These are phyloP conservation scores for Ophiobolus disseminans DNA, from an alignment of 2,329 filamentous ascomycete species.

Conservation along the genomic window DNA sequence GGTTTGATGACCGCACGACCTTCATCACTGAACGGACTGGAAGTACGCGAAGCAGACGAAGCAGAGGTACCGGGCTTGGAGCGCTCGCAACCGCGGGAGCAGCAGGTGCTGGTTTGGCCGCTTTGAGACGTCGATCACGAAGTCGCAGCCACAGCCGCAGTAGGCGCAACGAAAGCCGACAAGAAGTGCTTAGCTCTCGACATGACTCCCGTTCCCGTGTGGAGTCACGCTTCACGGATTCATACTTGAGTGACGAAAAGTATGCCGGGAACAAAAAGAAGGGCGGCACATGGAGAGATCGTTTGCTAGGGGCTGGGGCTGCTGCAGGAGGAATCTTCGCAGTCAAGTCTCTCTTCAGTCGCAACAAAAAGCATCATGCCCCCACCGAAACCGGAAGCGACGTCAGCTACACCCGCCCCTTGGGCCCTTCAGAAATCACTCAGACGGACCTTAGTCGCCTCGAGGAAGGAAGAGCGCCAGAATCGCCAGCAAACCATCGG, in stretches of 20 bases:
- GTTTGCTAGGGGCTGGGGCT: slow-evolving; percentile 54
- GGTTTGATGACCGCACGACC: slow-evolving; percentile 64
- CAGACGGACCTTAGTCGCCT: slow-evolving; percentile 56
- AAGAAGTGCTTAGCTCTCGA: slow-evolving; percentile 45
- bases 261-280: slow-evolving; percentile 42
- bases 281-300: slow-evolving; percentile 53
- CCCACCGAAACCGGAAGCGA: slow-evolving; percentile 59
- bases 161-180: slow-evolving; percentile 32
- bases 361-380: slow-evolving; percentile 52
- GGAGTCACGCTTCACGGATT: slow-evolving; percentile 38
- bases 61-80: slow-evolving; percentile 50
- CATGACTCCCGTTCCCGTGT: slow-evolving; percentile 39
- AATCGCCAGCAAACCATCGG: slow-evolving; percentile 50
- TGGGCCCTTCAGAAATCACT: slow-evolving; percentile 57
- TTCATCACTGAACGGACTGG: slow-evolving; percentile 64
- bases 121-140: slow-evolving; percentile 54
- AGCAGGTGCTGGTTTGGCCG: slow-evolving; percentile 65
- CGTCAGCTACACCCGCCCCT: slow-evolving; percentile 60
- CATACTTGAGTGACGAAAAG: slow-evolving; percentile 53
- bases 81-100: slow-evolving; percentile 62
- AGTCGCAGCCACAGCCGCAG: slow-evolving; percentile 48
- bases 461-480: slow-evolving; percentile 63
- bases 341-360: slow-evolving; percentile 64
- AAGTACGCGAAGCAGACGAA: slow-evolving; percentile 48
- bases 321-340: slow-evolving; percentile 52